Evolutionary conservation across 2,329 filamentous ascomycete genomes (phyloP), one percentile per base, ranked within the genome.

Genomic region (Apiospora arundinis): DNA sequence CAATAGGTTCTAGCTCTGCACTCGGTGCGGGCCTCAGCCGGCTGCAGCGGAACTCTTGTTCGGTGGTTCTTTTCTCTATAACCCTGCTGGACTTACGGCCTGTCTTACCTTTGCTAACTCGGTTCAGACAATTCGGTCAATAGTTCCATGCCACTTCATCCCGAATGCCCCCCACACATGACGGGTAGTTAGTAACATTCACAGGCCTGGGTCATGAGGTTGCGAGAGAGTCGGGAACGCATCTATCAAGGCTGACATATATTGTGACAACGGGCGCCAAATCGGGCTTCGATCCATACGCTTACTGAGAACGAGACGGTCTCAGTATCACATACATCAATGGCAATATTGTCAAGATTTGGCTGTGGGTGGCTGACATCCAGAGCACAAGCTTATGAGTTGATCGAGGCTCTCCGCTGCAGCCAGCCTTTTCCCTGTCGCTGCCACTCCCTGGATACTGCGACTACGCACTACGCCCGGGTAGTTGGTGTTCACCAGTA

Each of bases 141-240:
- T 63, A 63, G 56, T 40, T 40, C 32, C 32, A 40, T 63, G 56
- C 56, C 56, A 63, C 56, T 40, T 63, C 52, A 37, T 23, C 49
- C 48, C 23, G 23, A 7, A 52, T 52, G 9, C 25, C 18, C 49
- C 32, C 14, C 49, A 32, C 46, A 49, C 46, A 49, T 12, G 46
- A 49, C n/a, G n/a, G 6, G 21, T 23, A 21, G 46, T 48, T 1
- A 48, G 21, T 56, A 32, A 56, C 49, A 18, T 32, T 4, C 25
- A 56, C 49, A 16, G 25, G 28, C 32, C 49, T 56, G 49, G 49
- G 49, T 4, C 49, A 32, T 32, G 25, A 56, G 40, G 40, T 8
- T 2, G 40, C 8, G 40, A 42, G 12, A 42, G 40, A 42, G 40
- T 42, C 40, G 14, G 25, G 32, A 2, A 32, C 49, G 9, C 49